Percentiles rank a stretch among this genome's conserved stretches.
phyloP scores from a whole-genome alignment of 1,284 basidiomycete species.

The Puccinia triticina region DNA sequence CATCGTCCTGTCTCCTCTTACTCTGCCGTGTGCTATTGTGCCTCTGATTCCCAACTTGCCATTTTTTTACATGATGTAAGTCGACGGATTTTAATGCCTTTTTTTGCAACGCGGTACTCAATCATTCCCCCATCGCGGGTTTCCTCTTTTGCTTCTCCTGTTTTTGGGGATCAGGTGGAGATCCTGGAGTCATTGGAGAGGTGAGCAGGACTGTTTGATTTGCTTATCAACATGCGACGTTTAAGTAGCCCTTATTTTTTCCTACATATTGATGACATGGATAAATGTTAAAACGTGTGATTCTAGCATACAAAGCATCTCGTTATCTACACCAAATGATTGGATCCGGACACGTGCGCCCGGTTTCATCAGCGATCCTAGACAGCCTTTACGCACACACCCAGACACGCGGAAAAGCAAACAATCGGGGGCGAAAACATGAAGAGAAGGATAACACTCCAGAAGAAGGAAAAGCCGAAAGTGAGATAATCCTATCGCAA shows the following conservation, averaged over 20 bases:
- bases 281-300: background rate
- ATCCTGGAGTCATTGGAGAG: slow-evolving; percentile 47
- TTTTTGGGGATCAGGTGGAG: slow-evolving; percentile 30
- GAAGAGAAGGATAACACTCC: background rate
- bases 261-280: background rate
- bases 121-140: no score
- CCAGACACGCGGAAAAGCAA: background rate
- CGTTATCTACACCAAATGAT: slow-evolving; percentile 22
- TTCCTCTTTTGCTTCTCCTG: background rate
- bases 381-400: slow-evolving; percentile 11
- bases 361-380: background rate
- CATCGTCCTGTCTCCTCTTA: slow-evolving; percentile 25
- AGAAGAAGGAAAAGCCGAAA: background rate
- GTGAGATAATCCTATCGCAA: slow-evolving; percentile 23
- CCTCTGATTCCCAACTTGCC: slow-evolving; percentile 36
- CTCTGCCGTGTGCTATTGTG: slow-evolving; percentile 31
- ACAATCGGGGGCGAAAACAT: background rate
- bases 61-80: slow-evolving; percentile 47
- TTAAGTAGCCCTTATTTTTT: background rate
- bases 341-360: background rate
- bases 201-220: background rate
- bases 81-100: background rate
- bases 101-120: background rate
- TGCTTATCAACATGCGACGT: background rate
- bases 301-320: slow-evolving; percentile 22